A percentile compares a stretch with the other conserved stretches of the same genome.
Evolutionary conservation across 768 basidiomycete genomes (phyloP).

Genomic region (Kwoniella pini): DNA sequence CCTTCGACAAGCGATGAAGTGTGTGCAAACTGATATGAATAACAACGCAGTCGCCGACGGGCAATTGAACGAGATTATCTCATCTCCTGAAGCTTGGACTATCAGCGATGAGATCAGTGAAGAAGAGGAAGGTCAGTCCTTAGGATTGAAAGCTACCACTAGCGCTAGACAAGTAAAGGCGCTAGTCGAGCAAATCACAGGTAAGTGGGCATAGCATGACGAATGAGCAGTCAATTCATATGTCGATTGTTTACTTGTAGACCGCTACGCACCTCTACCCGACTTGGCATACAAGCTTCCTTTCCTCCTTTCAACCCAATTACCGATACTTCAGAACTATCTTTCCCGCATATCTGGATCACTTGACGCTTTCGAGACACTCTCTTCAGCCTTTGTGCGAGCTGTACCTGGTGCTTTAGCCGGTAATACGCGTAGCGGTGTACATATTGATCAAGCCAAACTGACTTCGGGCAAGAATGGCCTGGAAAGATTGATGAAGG

Average conservation of each 20-base stretch:
- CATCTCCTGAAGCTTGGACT: slow-evolving; percentile 79
- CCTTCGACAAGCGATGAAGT: no score
- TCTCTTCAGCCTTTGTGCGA: slow-evolving; percentile 82
- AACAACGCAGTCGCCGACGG: slow-evolving; percentile 72
- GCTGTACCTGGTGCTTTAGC: slow-evolving; percentile 86
- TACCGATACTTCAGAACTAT: slow-evolving; percentile 79
- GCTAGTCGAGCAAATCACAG: slow-evolving; percentile 87
- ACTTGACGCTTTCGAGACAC: slow-evolving; percentile 88
- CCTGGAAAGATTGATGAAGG: slow-evolving; percentile 78
- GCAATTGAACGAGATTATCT: slow-evolving; percentile 82
- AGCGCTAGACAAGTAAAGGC: slow-evolving; percentile 81
- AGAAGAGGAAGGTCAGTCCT: slow-evolving; percentile 45
- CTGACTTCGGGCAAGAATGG: slow-evolving; percentile 84
- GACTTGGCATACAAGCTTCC: slow-evolving; percentile 71
- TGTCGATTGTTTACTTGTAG: no score
- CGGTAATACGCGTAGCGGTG: slow-evolving; percentile 60
- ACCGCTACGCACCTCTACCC: slow-evolving; percentile 88
- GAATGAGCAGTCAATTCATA: no score
- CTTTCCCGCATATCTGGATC: slow-evolving; percentile 75
- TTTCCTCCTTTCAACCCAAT: slow-evolving; percentile 80
- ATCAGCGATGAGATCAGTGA: slow-evolving; percentile 69
- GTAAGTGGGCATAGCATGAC: slow-evolving; percentile 59
- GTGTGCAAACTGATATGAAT: no score
- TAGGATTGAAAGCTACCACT: slow-evolving; percentile 68
- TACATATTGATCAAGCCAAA: slow-evolving; percentile 61